Percentiles rank a stretch among this genome's conserved stretches.
Evolutionary conservation across 2,329 filamentous ascomycete species (phyloP).

Genomic region (Penicillium paneum): DNA sequence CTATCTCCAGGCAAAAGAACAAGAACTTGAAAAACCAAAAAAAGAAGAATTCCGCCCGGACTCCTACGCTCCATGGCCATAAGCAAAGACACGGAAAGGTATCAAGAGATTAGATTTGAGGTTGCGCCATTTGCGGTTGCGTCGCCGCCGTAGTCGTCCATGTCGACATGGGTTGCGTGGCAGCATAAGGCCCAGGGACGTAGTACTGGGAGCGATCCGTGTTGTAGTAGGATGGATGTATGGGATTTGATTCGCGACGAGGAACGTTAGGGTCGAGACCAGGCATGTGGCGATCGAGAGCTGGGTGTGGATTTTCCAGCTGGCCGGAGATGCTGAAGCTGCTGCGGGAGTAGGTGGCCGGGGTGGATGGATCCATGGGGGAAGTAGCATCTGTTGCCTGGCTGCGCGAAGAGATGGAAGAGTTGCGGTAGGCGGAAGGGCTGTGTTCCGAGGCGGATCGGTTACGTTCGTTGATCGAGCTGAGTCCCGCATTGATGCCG

Average conservation of each 20-base stretch:
- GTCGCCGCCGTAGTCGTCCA: conserved; percentile 40
- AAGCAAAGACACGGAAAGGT: conserved; percentile 1
- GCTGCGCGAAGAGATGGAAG: conserved; percentile 40
- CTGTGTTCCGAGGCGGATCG: conserved; percentile 38
- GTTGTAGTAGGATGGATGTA: conserved; percentile 36
- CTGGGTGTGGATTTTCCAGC: conserved; percentile 30
- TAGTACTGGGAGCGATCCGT: conserved; percentile 37
- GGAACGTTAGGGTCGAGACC: conserved; percentile 34
- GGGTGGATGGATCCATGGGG: conserved; percentile 38
- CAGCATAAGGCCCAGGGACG: conserved; percentile 33
- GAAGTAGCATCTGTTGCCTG: conserved; percentile 39
- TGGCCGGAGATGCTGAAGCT: conserved; percentile 38
- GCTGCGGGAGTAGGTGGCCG: conserved; percentile 36
- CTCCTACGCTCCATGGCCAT: conserved; percentile 7
- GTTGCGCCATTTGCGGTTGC: conserved; percentile 39
- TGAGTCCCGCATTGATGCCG: conserved; percentile 31
- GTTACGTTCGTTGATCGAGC: conserved; percentile 36
- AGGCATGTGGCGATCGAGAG: conserved; percentile 34
- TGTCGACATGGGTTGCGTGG: conserved; percentile 30
- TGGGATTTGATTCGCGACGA: conserved; percentile 37
- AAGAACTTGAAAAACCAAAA: not conserved
- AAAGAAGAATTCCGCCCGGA: not conserved
- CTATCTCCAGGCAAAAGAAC: conserved; percentile 14
- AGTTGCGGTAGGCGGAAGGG: conserved; percentile 39
- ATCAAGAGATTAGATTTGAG: conserved; percentile 33